These are phyloP conservation scores for Pisolithus marmoratus DNA, from an alignment of 768 basidiomycete genomes.

Conservation along the genomic window DNA sequence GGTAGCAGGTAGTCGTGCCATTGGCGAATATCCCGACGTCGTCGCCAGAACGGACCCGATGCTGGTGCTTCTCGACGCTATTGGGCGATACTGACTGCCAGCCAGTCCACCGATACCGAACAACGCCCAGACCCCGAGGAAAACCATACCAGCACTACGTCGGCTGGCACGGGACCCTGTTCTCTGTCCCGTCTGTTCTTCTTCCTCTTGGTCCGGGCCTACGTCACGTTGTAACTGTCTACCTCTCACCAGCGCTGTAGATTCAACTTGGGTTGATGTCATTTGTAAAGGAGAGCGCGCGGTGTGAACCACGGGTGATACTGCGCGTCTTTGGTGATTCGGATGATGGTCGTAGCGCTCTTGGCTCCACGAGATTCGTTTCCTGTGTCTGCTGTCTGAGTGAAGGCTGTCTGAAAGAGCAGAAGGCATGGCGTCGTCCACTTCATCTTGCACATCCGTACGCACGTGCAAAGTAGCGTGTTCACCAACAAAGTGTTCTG, in stretches of 20 bases:
- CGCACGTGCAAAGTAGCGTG: slow-evolving; percentile 7
- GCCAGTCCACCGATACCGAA: slow-evolving; percentile 59
- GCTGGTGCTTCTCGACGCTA: slow-evolving; percentile 23
- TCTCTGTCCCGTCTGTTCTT: slow-evolving; percentile 18
- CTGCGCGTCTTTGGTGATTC: slow-evolving; percentile 36
- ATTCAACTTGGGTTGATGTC: slow-evolving; percentile 18
- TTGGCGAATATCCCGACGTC: background rate
- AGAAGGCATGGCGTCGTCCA: slow-evolving; percentile 47
- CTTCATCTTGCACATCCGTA: slow-evolving; percentile 33
- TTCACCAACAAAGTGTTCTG: slow-evolving; percentile 24
- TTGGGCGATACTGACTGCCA: slow-evolving; percentile 22
- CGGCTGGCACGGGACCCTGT: slow-evolving; percentile 60
- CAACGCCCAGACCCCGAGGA: slow-evolving; percentile 72
- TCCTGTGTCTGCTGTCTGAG: slow-evolving; percentile 60
- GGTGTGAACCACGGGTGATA: slow-evolving; percentile 31
- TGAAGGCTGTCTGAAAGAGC: slow-evolving; percentile 70
- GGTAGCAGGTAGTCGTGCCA: slow-evolving; percentile 8
- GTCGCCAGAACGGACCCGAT: slow-evolving; percentile 46
- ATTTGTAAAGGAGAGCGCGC: slow-evolving; percentile 23
- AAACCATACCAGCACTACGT: slow-evolving; percentile 72
- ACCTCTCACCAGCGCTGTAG: slow-evolving; percentile 34
- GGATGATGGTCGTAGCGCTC: slow-evolving; percentile 34
- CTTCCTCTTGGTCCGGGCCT: slow-evolving; percentile 19
- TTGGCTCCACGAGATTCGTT: slow-evolving; percentile 64
- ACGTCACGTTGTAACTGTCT: slow-evolving; percentile 40